phyloP scores from a whole-genome alignment of 78 protist genomes.

The Kipferlia bialata region DNA sequence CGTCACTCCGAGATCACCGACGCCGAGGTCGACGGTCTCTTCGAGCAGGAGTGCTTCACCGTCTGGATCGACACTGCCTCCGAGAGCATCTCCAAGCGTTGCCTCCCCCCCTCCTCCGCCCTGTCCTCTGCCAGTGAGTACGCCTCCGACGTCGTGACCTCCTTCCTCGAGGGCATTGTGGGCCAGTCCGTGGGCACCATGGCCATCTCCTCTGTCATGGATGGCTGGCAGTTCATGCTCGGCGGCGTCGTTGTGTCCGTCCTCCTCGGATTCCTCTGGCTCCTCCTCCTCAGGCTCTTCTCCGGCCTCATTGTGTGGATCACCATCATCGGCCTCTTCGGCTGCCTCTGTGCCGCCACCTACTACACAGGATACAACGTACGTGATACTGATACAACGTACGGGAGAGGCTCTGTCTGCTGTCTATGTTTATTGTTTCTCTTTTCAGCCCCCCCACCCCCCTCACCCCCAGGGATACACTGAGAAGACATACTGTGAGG shows the following conservation, averaged over 20 bases:
- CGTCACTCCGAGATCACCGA: neutral
- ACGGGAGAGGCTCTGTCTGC: neutral
- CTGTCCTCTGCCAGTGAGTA: no score
- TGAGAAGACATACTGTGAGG: neutral
- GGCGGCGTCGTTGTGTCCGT: neutral
- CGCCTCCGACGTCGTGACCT: no score
- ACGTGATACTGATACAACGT: slow-evolving; percentile 1
- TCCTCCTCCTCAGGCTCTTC: slow-evolving; percentile 1
- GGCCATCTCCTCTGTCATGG: neutral
- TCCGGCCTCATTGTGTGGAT: slow-evolving; percentile 1
- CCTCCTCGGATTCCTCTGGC: slow-evolving; percentile 14
- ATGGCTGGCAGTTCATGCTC: neutral
- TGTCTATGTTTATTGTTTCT: neutral
- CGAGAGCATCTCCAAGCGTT: no score
- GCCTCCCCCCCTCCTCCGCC: no score
- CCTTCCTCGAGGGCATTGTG: no score
- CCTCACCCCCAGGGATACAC: no score
- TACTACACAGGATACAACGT: neutral
- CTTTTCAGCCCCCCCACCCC: no score
- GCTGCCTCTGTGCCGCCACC: neutral
- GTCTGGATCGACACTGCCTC: no score
- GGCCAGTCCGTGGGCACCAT: no score
- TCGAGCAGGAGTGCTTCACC: neutral
- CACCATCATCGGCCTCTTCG: slow-evolving; percentile 18
- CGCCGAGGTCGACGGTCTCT: neutral